Percentiles rank a stretch among this genome's conserved stretches.
Conservation (phyloP, 73 alveolate species). For the Stentor coeruleus region DNA sequence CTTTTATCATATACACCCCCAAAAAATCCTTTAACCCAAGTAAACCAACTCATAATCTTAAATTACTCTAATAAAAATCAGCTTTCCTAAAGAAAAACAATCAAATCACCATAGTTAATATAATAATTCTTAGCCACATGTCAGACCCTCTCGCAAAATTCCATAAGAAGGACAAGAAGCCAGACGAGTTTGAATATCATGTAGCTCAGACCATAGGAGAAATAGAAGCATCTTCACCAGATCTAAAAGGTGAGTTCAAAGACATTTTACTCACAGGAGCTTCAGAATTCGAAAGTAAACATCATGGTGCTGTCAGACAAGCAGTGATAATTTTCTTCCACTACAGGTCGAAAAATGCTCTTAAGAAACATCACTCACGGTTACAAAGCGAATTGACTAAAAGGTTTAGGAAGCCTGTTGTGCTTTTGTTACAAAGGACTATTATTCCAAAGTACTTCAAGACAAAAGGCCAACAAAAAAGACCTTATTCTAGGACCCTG, state of each 20-base stretch:
- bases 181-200: slow-evolving; percentile 7
- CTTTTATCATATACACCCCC: no score
- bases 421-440: slow-evolving; percentile 41
- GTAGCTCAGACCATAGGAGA: slow-evolving; percentile 22
- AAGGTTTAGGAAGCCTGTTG: slow-evolving; percentile 52
- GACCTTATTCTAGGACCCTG: slow-evolving; percentile 55
- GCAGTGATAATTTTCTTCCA: slow-evolving; percentile 49
- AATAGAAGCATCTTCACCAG: slow-evolving; percentile 38
- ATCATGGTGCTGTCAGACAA: slow-evolving; percentile 20
- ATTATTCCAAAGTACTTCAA: slow-evolving; percentile 38
- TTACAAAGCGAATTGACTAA: slow-evolving; percentile 45
- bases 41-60: not conserved
- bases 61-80: not conserved
- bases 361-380: slow-evolving; percentile 49
- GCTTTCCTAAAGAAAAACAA: not conserved
- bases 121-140: slow-evolving; percentile 13
- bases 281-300: slow-evolving; percentile 39
- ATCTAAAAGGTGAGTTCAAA: slow-evolving; percentile 44
- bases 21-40: no score
- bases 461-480: slow-evolving; percentile 32
- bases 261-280: slow-evolving; percentile 48
- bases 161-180: not conserved
- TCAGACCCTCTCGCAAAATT: slow-evolving; percentile 18
- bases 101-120: not conserved
- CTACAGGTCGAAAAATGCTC: slow-evolving; percentile 43